These are phyloP conservation scores for Saccharomyces hybrid DNA, from an alignment of 1,139 yeast species.

Conservation along the genomic window DNA sequence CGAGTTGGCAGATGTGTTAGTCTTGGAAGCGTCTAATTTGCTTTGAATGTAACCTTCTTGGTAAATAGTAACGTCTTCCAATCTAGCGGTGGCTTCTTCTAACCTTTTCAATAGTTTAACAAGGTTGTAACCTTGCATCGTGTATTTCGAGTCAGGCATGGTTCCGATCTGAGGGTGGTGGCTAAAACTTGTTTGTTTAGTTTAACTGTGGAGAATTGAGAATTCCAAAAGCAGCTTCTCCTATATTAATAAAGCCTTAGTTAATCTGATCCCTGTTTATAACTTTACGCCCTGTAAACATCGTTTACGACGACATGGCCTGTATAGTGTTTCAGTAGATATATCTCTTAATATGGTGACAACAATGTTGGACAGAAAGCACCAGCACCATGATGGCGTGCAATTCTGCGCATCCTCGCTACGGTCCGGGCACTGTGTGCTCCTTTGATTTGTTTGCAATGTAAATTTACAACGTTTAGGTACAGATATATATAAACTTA, in stretches of 20 bases:
- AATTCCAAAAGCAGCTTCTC: neutral
- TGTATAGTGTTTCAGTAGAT: neutral
- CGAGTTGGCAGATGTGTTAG: conserved; percentile 7
- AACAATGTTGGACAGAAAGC: neutral
- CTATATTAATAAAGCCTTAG: neutral
- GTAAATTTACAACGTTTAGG: too few species aligned
- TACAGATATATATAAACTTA: too few species aligned
- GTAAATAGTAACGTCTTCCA: conserved; percentile 79
- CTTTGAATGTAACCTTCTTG: conserved; percentile 47
- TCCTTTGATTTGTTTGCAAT: too few species aligned
- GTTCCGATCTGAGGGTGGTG: neutral
- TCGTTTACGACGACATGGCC: neutral
- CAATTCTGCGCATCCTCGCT: too few species aligned
- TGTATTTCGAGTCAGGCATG: conserved; percentile 49
- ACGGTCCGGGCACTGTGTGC: too few species aligned
- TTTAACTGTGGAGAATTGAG: too few species aligned
- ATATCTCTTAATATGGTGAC: neutral
- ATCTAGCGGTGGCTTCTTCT: conserved; percentile 92
- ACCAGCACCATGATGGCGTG: too few species aligned
- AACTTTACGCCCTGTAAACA: neutral
- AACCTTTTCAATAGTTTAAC: conserved; percentile 75
- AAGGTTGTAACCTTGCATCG: conserved; percentile 72
- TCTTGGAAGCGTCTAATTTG: conserved; percentile 17
- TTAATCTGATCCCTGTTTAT: neutral
- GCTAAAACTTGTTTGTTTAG: neutral